A percentile compares a stretch with the other conserved stretches of the same genome.
These are phyloP conservation scores for Pouteria glomerata DNA, from an alignment of 148 eudicot species.

Conservation along the genomic window DNA sequence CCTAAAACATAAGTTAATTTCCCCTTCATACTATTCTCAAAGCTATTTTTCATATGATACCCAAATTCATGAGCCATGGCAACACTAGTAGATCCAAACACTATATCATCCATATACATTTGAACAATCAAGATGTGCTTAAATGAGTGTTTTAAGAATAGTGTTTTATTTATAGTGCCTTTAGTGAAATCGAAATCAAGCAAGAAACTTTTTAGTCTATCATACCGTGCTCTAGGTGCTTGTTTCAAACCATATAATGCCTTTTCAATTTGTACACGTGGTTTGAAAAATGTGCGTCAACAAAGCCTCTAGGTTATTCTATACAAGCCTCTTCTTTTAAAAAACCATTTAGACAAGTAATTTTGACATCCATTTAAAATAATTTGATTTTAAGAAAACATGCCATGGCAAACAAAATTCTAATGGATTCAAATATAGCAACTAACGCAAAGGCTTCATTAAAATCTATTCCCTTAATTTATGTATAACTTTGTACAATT, in stretches of 20 bases:
- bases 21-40: background rate
- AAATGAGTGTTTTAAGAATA: no score
- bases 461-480: background rate
- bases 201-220: background rate
- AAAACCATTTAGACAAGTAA: background rate
- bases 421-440: background rate
- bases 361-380: background rate
- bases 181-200: no score
- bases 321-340: background rate
- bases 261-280: background rate
- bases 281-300: background rate
- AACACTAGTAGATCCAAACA: no score
- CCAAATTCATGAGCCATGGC: no score
- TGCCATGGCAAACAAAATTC: background rate
- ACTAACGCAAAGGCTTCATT: background rate
- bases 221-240: background rate
- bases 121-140: no score
- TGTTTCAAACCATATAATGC: background rate
- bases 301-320: background rate
- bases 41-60: background rate
- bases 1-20: background rate
- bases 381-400: background rate
- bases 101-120: no score
- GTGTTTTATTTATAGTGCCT: no score
- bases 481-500: background rate